Conservation (phyloP, 2,329 filamentous ascomycete species). For the Fusarium secorum region DNA sequence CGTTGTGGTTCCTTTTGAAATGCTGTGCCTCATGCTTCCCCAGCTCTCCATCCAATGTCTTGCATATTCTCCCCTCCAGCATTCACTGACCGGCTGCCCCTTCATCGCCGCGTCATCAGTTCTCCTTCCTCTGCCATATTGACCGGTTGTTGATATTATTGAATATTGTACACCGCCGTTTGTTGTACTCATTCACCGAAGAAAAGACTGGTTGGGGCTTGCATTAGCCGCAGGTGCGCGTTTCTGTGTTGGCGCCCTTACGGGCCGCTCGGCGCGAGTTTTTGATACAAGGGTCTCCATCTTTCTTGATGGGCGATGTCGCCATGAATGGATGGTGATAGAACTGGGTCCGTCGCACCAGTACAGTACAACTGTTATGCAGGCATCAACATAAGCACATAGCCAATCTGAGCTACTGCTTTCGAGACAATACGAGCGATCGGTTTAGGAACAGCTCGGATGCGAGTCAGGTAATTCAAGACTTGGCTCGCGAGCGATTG, state of each 20-base stretch:
- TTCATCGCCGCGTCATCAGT: slow-evolving; percentile 19
- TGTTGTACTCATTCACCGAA: slow-evolving; percentile 18
- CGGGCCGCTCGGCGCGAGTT: slow-evolving; percentile 30
- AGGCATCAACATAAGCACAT: slow-evolving; percentile 16
- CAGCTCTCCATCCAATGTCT: slow-evolving; percentile 35
- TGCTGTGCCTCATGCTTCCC: slow-evolving; percentile 30
- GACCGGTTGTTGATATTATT: slow-evolving; percentile 23
- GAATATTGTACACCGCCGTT: slow-evolving; percentile 38
- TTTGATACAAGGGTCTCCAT: slow-evolving; percentile 33
- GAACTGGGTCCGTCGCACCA: slow-evolving; percentile 16
- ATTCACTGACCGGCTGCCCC: slow-evolving; percentile 33
- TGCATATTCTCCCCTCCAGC: slow-evolving; percentile 37
- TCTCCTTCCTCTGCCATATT: slow-evolving; percentile 9
- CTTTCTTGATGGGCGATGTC: slow-evolving; percentile 28
- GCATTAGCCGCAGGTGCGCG: slow-evolving; percentile 35
- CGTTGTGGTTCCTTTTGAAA: slow-evolving; percentile 1
- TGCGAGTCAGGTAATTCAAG: neutral
- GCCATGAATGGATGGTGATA: slow-evolving; percentile 30
- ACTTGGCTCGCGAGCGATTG: neutral
- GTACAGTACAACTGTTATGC: slow-evolving; percentile 14
- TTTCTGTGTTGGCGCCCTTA: slow-evolving; percentile 22
- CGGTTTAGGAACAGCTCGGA: neutral
- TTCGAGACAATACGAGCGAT: neutral
- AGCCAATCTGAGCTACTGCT: neutral
- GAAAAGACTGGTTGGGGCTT: slow-evolving; percentile 26